A percentile compares a stretch with the other conserved stretches of the same genome.
Evolutionary conservation across 192 early-diverging fungal species (phyloP).

Genomic region (Podila horticola): DNA sequence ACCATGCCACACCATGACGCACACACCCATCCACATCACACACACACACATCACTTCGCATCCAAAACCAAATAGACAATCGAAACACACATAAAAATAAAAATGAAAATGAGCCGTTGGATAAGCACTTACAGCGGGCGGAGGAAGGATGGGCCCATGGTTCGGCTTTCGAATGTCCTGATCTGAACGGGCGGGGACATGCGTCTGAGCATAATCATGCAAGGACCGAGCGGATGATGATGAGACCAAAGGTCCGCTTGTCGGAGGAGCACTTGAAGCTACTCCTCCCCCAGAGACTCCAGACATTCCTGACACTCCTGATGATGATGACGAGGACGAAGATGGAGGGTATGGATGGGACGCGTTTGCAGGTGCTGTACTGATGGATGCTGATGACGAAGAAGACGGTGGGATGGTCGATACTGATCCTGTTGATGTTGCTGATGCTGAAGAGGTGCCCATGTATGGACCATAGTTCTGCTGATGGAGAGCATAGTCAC

Average conservation of each 20-base stretch:
- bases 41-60: no score
- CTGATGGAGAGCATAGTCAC: constrained; percentile 50
- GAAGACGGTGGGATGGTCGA: not conserved
- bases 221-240: constrained; percentile 17
- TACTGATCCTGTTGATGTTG: constrained; percentile 1
- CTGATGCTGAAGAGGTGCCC: constrained; percentile 4
- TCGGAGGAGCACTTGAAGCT: not conserved
- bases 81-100: not conserved
- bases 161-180: constrained; percentile 22
- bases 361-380: not conserved
- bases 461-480: constrained; percentile 45
- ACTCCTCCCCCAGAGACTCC: not conserved
- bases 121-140: constrained; percentile 42
- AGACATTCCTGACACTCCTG: not conserved
- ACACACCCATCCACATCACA: no score
- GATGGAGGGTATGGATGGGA: constrained; percentile 4
- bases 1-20: no score
- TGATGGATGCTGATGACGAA: not conserved
- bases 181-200: constrained; percentile 1
- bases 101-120: constrained; percentile 6
- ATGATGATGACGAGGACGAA: not conserved
- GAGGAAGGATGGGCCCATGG: constrained; percentile 44
- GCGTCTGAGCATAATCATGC: constrained; percentile 25
- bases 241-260: not conserved
- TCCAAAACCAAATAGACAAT: no score